A percentile compares a stretch with the other conserved stretches of the same genome.
These are phyloP conservation scores for Kluyveromyces nonfermentans DNA, from an alignment of 805 yeast genomes.

Conservation along the genomic window DNA sequence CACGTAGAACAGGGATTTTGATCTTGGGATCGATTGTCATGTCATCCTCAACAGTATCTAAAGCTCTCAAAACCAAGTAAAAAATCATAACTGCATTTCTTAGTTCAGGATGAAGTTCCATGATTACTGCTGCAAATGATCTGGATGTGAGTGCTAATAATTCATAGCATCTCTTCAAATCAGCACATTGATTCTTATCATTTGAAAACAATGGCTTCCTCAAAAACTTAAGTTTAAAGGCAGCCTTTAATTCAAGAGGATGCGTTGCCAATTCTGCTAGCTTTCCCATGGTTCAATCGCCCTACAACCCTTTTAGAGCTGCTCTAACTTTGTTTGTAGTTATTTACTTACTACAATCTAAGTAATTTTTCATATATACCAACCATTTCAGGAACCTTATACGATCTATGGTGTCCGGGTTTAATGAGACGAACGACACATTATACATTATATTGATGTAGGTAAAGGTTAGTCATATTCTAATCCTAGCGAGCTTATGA, in stretches of 20 bases:
- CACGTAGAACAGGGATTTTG: slow-evolving; percentile 67
- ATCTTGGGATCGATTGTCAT: slow-evolving; percentile 67
- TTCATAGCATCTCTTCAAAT: slow-evolving; percentile 54
- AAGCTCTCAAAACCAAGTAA: slow-evolving; percentile 77
- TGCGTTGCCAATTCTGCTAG: slow-evolving; percentile 48
- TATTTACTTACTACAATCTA: neutral
- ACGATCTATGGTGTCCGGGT: neutral
- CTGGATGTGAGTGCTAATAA: slow-evolving; percentile 67
- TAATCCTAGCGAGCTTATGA: no score
- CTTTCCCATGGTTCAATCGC: slow-evolving; percentile 43
- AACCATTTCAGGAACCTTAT: neutral
- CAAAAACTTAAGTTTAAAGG: slow-evolving; percentile 48
- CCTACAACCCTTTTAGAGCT: neutral
- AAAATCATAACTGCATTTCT: slow-evolving; percentile 75
- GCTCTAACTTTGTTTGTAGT: neutral
- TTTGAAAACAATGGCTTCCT: slow-evolving; percentile 46
- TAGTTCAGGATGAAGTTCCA: slow-evolving; percentile 83
- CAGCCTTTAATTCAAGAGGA: slow-evolving; percentile 66
- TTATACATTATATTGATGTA: no score
- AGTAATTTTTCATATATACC: slow-evolving; percentile 1
- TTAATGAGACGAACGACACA: neutral
- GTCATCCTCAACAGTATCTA: slow-evolving; percentile 95
- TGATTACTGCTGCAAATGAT: slow-evolving; percentile 89
- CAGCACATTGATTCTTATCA: slow-evolving; percentile 31
- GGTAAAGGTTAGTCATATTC: no score